phyloP scores from a whole-genome alignment of 139 green algal genomes.

The Mesostigma viride region DNA sequence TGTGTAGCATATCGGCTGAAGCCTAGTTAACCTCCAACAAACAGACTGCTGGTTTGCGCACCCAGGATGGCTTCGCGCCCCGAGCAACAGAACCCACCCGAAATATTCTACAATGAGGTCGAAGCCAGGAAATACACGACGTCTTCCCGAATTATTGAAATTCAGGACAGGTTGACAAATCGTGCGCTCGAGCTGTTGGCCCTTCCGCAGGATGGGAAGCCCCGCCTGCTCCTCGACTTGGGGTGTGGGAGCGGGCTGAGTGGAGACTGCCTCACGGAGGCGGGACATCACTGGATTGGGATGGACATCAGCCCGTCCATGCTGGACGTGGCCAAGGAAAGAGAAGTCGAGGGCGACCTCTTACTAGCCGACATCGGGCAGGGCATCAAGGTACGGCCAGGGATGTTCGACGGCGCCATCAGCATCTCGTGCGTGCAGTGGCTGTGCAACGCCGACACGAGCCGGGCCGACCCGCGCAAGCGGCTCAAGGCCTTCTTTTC shows the following conservation, averaged over 20 bases:
- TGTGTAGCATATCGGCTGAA: too few species aligned
- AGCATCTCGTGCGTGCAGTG: constrained; percentile 57
- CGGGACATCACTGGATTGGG: constrained; percentile 70
- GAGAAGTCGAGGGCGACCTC: constrained; percentile 65
- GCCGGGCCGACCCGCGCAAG: constrained; percentile 55
- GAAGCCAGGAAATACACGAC: constrained; percentile 93
- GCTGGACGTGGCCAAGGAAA: constrained; percentile 29
- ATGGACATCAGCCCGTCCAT: constrained; percentile 62
- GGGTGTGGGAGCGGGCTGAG: constrained; percentile 87
- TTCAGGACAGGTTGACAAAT: constrained; percentile 67
- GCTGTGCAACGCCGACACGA: constrained; percentile 89
- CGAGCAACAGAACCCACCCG: constrained; percentile 74
- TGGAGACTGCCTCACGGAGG: constrained; percentile 51
- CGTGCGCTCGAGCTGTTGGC: constrained; percentile 86
- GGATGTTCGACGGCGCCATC: constrained; percentile 38
- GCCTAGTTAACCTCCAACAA: too few species aligned
- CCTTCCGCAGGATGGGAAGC: constrained; percentile 64
- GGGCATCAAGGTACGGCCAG: constrained; percentile 15
- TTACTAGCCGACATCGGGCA: constrained; percentile 33
- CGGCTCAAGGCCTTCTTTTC: constrained; percentile 79
- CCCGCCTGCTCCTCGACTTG: constrained; percentile 81
- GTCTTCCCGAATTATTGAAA: constrained; percentile 72
- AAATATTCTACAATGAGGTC: constrained; percentile 90
- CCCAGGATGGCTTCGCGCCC: constrained; percentile 52
- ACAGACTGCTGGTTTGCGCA: too few species aligned